phyloP scores from a whole-genome alignment of 2,329 filamentous ascomycete species.

The Colletotrichum salicis region DNA sequence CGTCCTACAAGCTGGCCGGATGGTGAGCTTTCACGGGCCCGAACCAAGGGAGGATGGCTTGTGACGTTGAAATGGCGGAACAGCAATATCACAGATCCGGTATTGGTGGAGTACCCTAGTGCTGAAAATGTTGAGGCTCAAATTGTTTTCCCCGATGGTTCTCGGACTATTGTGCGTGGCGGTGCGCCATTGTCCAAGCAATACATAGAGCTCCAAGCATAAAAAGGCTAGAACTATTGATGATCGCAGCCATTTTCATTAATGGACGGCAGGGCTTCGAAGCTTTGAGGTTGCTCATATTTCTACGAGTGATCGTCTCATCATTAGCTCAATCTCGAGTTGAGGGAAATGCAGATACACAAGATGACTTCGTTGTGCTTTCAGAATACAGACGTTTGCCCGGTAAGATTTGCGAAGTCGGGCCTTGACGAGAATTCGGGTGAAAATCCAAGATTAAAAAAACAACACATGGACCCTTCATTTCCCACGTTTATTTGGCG shows the following conservation, averaged over 20 bases:
- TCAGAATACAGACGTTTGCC: background rate
- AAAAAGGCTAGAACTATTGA: background rate
- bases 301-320: background rate
- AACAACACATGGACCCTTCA: conserved; percentile 14
- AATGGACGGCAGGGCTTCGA: background rate
- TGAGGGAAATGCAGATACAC: background rate
- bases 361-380: too few species aligned
- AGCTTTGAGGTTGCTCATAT: background rate
- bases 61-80: conserved; percentile 22
- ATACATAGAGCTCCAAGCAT: background rate
- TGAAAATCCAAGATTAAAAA: background rate
- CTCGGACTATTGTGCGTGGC: background rate
- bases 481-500: conserved; percentile 3
- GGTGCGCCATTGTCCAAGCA: conserved; percentile 1
- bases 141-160: conserved; percentile 11
- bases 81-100: conserved; percentile 16
- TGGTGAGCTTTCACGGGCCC: conserved; percentile 4
- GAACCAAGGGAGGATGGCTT: conserved; percentile 28
- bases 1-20: conserved; percentile 20
- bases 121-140: background rate
- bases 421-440: too few species aligned
- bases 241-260: background rate
- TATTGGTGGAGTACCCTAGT: background rate
- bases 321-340: background rate
- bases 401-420: background rate